Evolutionary conservation across 352 stramenopile genomes (phyloP).

Genomic region (Phytophthora megakarya): DNA sequence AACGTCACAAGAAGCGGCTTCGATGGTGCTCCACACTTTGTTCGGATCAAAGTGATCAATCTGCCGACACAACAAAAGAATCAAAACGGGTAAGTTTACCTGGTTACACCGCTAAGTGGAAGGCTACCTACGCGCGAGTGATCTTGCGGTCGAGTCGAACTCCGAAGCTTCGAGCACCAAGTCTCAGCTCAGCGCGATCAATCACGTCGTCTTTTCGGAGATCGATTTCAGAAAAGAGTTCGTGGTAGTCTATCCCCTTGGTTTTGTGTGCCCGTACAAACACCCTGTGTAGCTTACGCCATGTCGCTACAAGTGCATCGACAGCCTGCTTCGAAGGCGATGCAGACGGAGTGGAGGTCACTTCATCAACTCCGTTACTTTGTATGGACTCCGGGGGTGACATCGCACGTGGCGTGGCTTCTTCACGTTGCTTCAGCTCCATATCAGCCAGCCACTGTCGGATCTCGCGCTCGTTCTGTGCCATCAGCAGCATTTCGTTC

Average conservation of each 20-base stretch:
- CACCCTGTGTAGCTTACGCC: conserved; percentile 54
- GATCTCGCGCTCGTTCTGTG: conserved; percentile 40
- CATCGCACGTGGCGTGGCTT: not conserved
- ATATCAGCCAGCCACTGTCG: conserved; percentile 16
- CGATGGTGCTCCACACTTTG: conserved; percentile 43
- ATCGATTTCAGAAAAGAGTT: conserved; percentile 59
- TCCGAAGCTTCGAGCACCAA: conserved; percentile 49
- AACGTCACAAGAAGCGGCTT: conserved; percentile 52
- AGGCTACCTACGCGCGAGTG: conserved; percentile 54
- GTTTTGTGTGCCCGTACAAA: conserved; percentile 43
- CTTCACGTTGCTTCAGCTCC: conserved; percentile 9
- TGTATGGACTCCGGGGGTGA: conserved; percentile 10
- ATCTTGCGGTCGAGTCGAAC: conserved; percentile 66
- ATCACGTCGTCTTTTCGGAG: conserved; percentile 53
- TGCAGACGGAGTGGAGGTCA: conserved; percentile 6
- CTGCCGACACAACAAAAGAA: conserved; percentile 19
- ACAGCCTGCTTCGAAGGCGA: conserved; percentile 39
- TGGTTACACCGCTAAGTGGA: not conserved
- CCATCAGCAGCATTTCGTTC: conserved; percentile 40
- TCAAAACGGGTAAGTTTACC: conserved; percentile 13
- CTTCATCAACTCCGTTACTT: conserved; percentile 5
- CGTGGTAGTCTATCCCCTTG: conserved; percentile 23
- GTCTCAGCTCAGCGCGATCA: conserved; percentile 68
- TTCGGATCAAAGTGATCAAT: conserved; percentile 57
- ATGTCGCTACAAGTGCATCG: conserved; percentile 50